These are phyloP conservation scores for Nannizziopsis arthrosporioides DNA, from an alignment of 2,329 filamentous ascomycete genomes.

Conservation along the genomic window DNA sequence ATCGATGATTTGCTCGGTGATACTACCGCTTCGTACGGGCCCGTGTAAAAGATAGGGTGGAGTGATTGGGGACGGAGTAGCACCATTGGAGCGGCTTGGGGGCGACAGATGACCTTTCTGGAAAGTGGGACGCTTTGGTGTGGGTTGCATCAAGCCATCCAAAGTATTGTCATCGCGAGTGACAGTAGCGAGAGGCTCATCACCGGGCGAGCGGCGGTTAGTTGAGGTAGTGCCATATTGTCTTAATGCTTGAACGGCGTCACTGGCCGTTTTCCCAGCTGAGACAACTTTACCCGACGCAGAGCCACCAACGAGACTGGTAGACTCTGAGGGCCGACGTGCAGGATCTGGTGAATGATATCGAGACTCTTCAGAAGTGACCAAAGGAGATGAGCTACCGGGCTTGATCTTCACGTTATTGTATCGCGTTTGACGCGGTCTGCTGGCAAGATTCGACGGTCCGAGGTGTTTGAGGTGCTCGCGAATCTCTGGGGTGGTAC, in stretches of 20 bases:
- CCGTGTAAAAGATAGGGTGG: slow-evolving; percentile 34
- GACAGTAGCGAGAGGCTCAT: not conserved
- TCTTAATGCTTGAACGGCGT: slow-evolving; percentile 52
- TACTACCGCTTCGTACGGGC: slow-evolving; percentile 58
- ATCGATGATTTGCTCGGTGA: slow-evolving; percentile 68
- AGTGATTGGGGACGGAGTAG: slow-evolving; percentile 13
- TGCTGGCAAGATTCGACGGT: slow-evolving; percentile 51
- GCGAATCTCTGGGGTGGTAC: slow-evolving; percentile 43
- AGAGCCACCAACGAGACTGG: slow-evolving; percentile 36
- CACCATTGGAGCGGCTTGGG: slow-evolving; percentile 5
- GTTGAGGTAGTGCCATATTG: slow-evolving; percentile 41
- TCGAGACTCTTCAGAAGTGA: slow-evolving; percentile 1
- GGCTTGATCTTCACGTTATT: slow-evolving; percentile 56
- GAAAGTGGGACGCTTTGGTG: not conserved
- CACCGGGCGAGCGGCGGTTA: slow-evolving; percentile 16
- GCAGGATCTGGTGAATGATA: slow-evolving; percentile 22
- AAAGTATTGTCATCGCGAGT: not conserved
- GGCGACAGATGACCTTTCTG: slow-evolving; percentile 16
- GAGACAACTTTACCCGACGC: slow-evolving; percentile 45
- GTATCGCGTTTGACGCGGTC: slow-evolving; percentile 50
- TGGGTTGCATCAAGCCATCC: not conserved
- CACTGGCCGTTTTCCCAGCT: slow-evolving; percentile 49
- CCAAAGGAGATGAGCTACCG: slow-evolving; percentile 23
- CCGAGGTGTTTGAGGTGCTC: slow-evolving; percentile 53
- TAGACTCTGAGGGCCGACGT: slow-evolving; percentile 19